phyloP scores from a whole-genome alignment of 352 stramenopile genomes.

The Phytophthora melonis region DNA sequence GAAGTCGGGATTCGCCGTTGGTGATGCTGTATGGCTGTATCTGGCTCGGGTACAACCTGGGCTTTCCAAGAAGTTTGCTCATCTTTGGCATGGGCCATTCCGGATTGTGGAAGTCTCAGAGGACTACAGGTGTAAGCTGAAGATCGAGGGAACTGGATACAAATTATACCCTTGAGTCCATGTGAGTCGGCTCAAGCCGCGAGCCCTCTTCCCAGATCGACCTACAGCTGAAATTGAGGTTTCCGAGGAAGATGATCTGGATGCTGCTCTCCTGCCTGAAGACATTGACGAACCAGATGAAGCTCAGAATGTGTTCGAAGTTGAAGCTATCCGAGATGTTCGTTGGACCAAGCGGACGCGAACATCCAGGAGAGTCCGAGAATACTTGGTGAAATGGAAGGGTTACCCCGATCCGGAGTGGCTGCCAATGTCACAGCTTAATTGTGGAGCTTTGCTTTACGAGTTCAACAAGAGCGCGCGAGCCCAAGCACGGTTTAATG shows the following conservation, averaged over 20 bases:
- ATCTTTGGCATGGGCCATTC: not conserved
- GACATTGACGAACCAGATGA: not conserved
- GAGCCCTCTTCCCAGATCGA: not conserved
- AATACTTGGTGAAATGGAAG: conserved; percentile 2
- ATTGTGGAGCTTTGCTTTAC: not conserved
- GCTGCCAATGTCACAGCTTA: not conserved
- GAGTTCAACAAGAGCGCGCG: not conserved
- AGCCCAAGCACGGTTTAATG: not conserved
- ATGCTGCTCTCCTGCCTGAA: not conserved
- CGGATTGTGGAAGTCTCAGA: not conserved
- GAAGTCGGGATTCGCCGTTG: not conserved
- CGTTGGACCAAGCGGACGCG: not conserved
- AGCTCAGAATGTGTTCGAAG: not conserved
- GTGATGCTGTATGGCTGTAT: not conserved
- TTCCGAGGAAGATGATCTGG: not conserved
- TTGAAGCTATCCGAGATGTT: not conserved
- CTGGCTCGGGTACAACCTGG: not conserved
- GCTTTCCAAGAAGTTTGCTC: not conserved
- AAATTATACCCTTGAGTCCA: not conserved
- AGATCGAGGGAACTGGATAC: not conserved
- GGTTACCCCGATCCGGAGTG: not conserved
- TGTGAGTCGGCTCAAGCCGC: not conserved
- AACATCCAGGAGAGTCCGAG: not conserved
- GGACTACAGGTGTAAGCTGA: conserved; percentile 1
- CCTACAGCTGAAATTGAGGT: not conserved